Percentiles rank a stretch among this genome's conserved stretches.
Conservation (phyloP, 2,329 filamentous ascomycete species). For the Colletotrichum navitas region DNA sequence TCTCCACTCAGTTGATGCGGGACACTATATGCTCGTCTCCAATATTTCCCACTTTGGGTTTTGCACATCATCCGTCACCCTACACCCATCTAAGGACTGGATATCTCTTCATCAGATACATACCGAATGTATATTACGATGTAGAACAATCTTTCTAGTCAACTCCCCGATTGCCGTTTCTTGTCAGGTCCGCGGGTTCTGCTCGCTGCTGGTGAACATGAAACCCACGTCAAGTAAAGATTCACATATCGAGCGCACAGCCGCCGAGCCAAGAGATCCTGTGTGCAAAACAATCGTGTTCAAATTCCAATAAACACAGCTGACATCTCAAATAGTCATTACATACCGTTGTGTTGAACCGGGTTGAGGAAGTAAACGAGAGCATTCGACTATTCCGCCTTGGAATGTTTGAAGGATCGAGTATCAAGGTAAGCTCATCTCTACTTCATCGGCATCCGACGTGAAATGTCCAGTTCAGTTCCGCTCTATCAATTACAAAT, state of each 20-base stretch:
- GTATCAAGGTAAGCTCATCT: constrained; percentile 59
- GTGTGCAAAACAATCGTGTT: constrained; percentile 48
- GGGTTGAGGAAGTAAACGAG: constrained; percentile 74
- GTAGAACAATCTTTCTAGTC: background rate
- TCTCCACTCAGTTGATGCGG: background rate
- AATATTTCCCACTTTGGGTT: background rate
- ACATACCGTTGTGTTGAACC: constrained; percentile 70
- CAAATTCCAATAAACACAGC: background rate
- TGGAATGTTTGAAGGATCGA: constrained; percentile 61
- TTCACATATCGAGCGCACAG: constrained; percentile 78
- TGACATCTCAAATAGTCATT: constrained; percentile 56
- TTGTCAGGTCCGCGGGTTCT: background rate
- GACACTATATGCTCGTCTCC: background rate
- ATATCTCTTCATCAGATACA: background rate
- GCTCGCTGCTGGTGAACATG: constrained; percentile 9
- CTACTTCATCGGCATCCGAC: background rate
- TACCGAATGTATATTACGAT: background rate
- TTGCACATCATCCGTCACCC: background rate
- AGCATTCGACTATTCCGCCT: constrained; percentile 77
- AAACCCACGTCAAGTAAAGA: constrained; percentile 40
- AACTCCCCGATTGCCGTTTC: background rate
- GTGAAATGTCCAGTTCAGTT: background rate
- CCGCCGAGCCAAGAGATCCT: constrained; percentile 77
- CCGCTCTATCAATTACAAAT: background rate
- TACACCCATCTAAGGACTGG: background rate